Percentiles rank a stretch among this genome's conserved stretches.
Conservation (phyloP, 2,329 filamentous ascomycete genomes). For the Diaporthe citrichinensis region DNA sequence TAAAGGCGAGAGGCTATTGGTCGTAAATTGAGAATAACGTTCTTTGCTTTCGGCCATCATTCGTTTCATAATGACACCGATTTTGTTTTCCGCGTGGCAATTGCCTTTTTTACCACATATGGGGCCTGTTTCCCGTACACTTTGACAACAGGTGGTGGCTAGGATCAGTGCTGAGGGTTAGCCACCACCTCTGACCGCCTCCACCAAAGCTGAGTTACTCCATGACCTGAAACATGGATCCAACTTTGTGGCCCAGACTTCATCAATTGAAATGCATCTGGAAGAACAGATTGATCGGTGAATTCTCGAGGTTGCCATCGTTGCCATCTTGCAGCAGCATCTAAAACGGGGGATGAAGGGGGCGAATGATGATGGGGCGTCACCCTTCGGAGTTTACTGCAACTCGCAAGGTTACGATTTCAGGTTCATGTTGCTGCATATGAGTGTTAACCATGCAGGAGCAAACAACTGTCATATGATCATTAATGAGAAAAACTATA, state of each 20-base stretch:
- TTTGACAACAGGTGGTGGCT: background rate
- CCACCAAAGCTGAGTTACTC: background rate
- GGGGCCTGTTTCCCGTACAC: no score
- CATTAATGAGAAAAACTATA: accelerated
- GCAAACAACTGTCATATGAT: background rate
- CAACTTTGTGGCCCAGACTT: background rate
- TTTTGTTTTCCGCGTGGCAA: background rate
- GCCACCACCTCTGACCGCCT: background rate
- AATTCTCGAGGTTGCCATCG: background rate
- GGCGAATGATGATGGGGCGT: no score
- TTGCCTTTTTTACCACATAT: background rate
- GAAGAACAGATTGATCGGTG: background rate
- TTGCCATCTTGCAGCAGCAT: background rate
- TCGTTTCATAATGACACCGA: no score
- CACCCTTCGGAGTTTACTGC: background rate
- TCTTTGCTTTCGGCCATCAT: accelerated
- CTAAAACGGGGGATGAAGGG: no score
- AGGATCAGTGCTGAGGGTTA: background rate
- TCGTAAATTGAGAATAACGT: background rate
- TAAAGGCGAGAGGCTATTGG: no score
- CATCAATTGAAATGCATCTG: background rate
- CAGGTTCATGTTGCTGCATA: background rate
- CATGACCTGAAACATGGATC: background rate
- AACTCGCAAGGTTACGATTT: background rate
- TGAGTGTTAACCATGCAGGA: no score